Evolutionary conservation across 306 rosid genomes (phyloP), one percentile per base, ranked within the genome.

Genomic region (Castanea crenata): DNA sequence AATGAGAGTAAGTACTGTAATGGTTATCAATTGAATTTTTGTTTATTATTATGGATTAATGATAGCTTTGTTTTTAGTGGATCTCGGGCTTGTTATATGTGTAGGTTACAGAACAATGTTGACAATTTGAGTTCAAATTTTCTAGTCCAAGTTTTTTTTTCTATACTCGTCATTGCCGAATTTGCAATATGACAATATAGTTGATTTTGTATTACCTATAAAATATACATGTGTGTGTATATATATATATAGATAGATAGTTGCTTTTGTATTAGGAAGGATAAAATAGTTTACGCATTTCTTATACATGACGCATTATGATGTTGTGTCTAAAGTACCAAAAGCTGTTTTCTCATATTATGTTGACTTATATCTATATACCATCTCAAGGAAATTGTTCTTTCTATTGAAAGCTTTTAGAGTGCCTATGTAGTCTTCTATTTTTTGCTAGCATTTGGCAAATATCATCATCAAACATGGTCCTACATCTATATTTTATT

Each of bases 61-160:
- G 75, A 27, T 4, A 27, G 11, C 46, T 69, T 69, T 56, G 67
- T 67, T 18, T 74, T 71, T 68, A 73, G 46, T 65, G 65, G n/a
- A 72, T 78, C 55, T 62, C 5, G 57, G 61, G 49, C 46, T 49
- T 55, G 73, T 32, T 67, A 58, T 46, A 16, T 73, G 64, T 46
- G 41, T 31, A 38, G 27, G 49, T 15, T 71, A 32, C 52, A 55
- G 12, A 18, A 3, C 34, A 25, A 62, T 78, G 38, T 49, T 76
- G 23, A 13, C 19, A 9, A 63, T 18, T 5, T 19, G 27, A 2
- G 65, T 41, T 38, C 64, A 35, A n/a, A 44, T 29, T 62, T 29
- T 2, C 67, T 61, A 25, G 32, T 61, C 27, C 25, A 23, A 61
- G 15, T 11, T 61, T 61, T n/a, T n/a, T n/a, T 25, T 6, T 1